Conservation (phyloP, 768 basidiomycete species). For the Royoungia palumana region DNA sequence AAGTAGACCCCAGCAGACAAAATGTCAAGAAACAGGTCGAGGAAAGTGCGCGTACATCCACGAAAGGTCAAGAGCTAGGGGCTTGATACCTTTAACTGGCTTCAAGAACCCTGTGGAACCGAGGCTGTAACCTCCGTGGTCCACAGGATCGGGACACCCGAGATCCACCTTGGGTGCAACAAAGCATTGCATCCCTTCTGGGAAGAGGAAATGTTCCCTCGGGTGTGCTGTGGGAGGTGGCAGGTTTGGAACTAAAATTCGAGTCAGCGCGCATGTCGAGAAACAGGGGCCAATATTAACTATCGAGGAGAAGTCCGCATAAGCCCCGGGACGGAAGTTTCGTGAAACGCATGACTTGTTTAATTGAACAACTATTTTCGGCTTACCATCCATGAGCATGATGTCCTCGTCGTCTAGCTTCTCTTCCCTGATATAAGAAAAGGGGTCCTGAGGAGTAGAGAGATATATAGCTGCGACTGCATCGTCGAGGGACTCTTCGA, state of each 20-base stretch:
- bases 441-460: slow-evolving; percentile 22
- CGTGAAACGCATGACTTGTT: slow-evolving; percentile 9
- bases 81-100: slow-evolving; percentile 55
- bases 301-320: slow-evolving; percentile 18
- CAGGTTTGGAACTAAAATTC: slow-evolving; percentile 50
- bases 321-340: slow-evolving; percentile 18
- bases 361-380: slow-evolving; percentile 10
- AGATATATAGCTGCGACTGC: slow-evolving; percentile 35
- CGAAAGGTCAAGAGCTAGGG: slow-evolving; percentile 57
- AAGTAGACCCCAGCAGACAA: neutral
- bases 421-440: slow-evolving; percentile 49
- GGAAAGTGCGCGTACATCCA: slow-evolving; percentile 53
- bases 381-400: slow-evolving; percentile 57
- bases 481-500: slow-evolving; percentile 26
- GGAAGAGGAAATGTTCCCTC: slow-evolving; percentile 32
- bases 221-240: slow-evolving; percentile 50
- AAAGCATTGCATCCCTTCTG: slow-evolving; percentile 28
- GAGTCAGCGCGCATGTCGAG: slow-evolving; percentile 15
- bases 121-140: neutral
- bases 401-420: slow-evolving; percentile 49
- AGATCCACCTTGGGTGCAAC: slow-evolving; percentile 22
- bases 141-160: neutral
- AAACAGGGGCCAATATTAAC: slow-evolving; percentile 20
- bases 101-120: slow-evolving; percentile 34
- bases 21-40: neutral